These are phyloP conservation scores for Ziziphus jujuba DNA, from an alignment of 306 rosid genomes.

Conservation along the genomic window DNA sequence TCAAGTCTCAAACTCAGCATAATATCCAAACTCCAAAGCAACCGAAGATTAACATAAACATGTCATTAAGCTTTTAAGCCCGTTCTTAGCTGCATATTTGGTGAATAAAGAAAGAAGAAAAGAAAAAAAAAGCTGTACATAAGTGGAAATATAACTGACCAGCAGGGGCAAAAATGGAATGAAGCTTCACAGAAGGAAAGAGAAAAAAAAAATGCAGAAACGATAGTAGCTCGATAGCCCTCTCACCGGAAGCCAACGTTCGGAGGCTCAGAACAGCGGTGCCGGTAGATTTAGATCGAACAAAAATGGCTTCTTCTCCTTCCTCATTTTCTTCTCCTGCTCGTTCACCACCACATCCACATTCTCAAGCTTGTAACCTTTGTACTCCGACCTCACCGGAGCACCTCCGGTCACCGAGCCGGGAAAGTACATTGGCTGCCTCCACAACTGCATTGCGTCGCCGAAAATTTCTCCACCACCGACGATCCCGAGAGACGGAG, in stretches of 20 bases:
- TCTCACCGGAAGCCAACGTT: background rate
- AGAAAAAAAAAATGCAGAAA: background rate
- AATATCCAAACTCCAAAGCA: background rate
- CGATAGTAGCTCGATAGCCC: background rate
- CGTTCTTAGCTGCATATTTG: background rate
- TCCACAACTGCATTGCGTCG: constrained; percentile 27
- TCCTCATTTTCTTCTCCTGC: constrained; percentile 30
- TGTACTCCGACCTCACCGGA: constrained; percentile 53
- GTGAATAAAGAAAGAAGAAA: background rate
- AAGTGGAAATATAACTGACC: background rate
- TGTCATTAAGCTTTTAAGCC: background rate
- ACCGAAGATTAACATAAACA: background rate
- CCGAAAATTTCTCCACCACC: background rate
- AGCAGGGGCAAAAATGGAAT: constrained; percentile 21
- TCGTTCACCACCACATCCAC: constrained; percentile 37
- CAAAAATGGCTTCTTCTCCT: constrained; percentile 43
- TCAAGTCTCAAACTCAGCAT: background rate
- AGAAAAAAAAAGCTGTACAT: constrained; percentile 31
- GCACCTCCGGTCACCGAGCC: constrained; percentile 4
- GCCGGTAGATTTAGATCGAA: constrained; percentile 70
- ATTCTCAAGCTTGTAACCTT: constrained; percentile 56
- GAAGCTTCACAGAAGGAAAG: background rate
- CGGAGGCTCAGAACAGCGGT: constrained; percentile 41
- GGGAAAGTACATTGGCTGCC: constrained; percentile 16
- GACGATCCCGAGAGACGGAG: background rate